Percentiles rank a stretch among this genome's conserved stretches.
phyloP scores from a whole-genome alignment of 495 filamentous ascomycete genomes.

The Apodospora peruviana region DNA sequence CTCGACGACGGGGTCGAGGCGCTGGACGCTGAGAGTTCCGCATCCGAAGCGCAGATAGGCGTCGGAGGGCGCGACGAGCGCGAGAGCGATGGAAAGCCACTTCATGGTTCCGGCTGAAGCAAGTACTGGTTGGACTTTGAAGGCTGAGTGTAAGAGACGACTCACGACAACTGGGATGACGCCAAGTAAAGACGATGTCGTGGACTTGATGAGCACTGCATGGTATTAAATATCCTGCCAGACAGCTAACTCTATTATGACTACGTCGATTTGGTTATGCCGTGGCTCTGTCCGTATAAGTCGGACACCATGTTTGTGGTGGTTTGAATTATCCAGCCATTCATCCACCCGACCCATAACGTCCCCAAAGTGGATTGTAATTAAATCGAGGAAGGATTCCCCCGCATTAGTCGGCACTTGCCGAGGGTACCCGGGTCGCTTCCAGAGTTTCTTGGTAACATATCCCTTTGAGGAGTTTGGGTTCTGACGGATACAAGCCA shows the following conservation, averaged over 20 bases:
- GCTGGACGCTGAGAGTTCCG: slow-evolving; percentile 35
- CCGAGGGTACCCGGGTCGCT: background rate
- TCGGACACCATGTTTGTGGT: background rate
- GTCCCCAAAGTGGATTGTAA: background rate
- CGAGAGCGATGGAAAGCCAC: slow-evolving; percentile 29
- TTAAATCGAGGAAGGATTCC: background rate
- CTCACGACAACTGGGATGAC: too few relatives aligned
- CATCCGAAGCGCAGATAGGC: slow-evolving; percentile 39
- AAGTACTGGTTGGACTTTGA: too few relatives aligned
- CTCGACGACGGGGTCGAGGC: slow-evolving; percentile 35
- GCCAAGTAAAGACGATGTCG: too few relatives aligned
- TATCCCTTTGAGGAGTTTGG: background rate
- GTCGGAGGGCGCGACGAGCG: slow-evolving; percentile 28
- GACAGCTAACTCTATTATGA: too few relatives aligned
- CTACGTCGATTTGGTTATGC: background rate
- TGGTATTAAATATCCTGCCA: too few relatives aligned
- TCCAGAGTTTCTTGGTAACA: background rate
- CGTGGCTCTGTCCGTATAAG: background rate
- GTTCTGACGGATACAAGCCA: background rate
- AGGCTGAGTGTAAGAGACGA: too few relatives aligned
- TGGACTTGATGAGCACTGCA: too few relatives aligned
- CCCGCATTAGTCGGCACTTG: background rate
- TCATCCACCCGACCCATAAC: background rate
- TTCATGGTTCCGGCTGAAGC: slow-evolving; percentile 32
- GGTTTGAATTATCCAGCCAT: background rate